Conservation (phyloP, 2,329 filamentous ascomycete species). For the Apiospora koreana region DNA sequence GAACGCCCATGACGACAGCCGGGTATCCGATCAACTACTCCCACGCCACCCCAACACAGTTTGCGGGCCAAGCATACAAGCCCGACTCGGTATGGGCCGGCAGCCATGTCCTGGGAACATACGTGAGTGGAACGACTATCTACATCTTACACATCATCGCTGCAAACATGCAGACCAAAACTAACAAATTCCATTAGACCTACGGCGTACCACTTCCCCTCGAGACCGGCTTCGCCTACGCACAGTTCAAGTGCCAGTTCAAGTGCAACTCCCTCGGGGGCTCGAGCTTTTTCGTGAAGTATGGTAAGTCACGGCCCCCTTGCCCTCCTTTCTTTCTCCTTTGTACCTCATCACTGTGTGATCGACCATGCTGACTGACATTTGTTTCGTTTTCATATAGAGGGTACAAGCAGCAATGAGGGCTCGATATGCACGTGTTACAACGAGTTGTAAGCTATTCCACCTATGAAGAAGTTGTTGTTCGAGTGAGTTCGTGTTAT, state of each 20-base stretch:
- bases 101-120: constrained; percentile 27
- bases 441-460: constrained; percentile 28
- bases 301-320: constrained; percentile 8
- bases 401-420: constrained; percentile 14
- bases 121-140: constrained; percentile 21
- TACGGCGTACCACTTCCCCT: constrained; percentile 29
- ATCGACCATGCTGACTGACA: background rate
- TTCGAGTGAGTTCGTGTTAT: background rate
- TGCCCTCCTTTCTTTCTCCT: too few relatives aligned
- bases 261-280: constrained; percentile 27
- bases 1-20: constrained; percentile 26
- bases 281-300: constrained; percentile 32
- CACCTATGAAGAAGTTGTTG: too few relatives aligned
- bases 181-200: constrained; percentile 19
- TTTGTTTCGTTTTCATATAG: background rate
- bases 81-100: constrained; percentile 28
- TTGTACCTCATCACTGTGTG: too few relatives aligned
- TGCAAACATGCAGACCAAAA: background rate
- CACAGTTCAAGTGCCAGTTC: constrained; percentile 36
- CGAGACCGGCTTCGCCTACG: constrained; percentile 32
- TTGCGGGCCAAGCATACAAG: constrained; percentile 22
- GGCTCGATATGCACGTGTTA: constrained; percentile 30
- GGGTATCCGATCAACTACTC: constrained; percentile 33
- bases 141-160: background rate
- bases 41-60: constrained; percentile 22